phyloP scores from a whole-genome alignment of 2,329 filamentous ascomycete genomes.

The Microsporum audouinii region DNA sequence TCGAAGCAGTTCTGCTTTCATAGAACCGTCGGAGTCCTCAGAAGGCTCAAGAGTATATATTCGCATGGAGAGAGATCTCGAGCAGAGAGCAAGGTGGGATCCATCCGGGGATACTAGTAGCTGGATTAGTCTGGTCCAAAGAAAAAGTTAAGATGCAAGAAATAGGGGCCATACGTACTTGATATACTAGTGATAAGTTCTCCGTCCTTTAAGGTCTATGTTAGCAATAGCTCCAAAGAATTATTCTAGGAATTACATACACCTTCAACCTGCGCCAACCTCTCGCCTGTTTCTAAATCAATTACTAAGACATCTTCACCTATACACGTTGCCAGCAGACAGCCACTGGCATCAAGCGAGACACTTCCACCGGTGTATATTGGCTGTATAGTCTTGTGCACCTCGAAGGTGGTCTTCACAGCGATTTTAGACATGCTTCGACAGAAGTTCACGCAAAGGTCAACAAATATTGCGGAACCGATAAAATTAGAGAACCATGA shows the following conservation, averaged over 20 bases:
- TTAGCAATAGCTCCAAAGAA: not conserved
- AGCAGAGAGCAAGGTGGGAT: constrained; percentile 81
- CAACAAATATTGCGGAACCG: not conserved
- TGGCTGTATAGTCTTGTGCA: constrained; percentile 70
- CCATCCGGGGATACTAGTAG: constrained; percentile 68
- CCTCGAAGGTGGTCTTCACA: constrained; percentile 79
- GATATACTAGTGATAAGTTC: constrained; percentile 37
- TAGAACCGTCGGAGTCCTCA: constrained; percentile 42
- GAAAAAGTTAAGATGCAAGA: constrained; percentile 1
- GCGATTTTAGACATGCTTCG: constrained; percentile 40
- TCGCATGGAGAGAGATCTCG: constrained; percentile 88
- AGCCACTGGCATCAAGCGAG: constrained; percentile 67
- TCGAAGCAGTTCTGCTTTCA: constrained; percentile 58
- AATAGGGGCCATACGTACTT: constrained; percentile 22
- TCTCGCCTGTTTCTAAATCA: constrained; percentile 67
- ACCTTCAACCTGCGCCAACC: constrained; percentile 77
- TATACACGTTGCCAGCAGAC: constrained; percentile 75
- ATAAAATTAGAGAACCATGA: not conserved
- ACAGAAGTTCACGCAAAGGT: not conserved
- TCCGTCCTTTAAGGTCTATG: constrained; percentile 48
- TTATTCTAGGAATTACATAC: constrained; percentile 40
- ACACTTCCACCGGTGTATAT: constrained; percentile 89
- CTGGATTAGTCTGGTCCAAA: constrained; percentile 8
- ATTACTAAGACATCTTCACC: constrained; percentile 86
- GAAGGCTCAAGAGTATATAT: constrained; percentile 64